Percentiles rank a stretch among this genome's conserved stretches.
Conservation (phyloP, 129 eudicot genomes). For the Chrysanthemum lavandulifolium region DNA sequence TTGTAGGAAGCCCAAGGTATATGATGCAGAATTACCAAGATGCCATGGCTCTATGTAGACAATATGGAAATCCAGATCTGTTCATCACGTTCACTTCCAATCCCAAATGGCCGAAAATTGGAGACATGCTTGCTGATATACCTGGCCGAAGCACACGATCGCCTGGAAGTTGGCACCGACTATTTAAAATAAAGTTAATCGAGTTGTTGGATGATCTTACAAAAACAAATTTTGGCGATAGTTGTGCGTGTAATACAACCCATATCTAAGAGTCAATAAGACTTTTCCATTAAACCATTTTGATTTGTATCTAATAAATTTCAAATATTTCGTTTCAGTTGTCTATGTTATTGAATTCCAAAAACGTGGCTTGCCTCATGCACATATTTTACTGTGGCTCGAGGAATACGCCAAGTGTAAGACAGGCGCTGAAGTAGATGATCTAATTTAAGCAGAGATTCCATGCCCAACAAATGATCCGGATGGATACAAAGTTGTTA, state of each 20-base stretch:
- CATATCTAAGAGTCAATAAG: too few species aligned
- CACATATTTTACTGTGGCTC: background rate
- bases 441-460: background rate
- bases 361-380: background rate
- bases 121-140: background rate
- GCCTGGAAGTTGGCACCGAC: background rate
- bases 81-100: background rate
- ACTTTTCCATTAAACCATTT: background rate
- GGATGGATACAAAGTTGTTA: background rate
- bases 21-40: too few species aligned
- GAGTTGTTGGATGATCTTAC: background rate
- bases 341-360: background rate
- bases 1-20: too few species aligned
- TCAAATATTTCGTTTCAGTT: background rate
- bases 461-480: background rate
- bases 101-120: background rate
- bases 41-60: too few species aligned
- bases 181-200: too few species aligned
- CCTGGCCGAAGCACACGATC: background rate
- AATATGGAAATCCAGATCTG: background rate
- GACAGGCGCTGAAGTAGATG: background rate
- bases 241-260: too few species aligned
- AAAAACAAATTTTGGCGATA: too few species aligned
- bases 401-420: background rate
- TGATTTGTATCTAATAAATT: too few species aligned